A percentile compares a stretch with the other conserved stretches of the same genome.
These are phyloP conservation scores for Ramicandelaber brevisporus DNA, from an alignment of 192 early-diverging fungal genomes.

Conservation along the genomic window DNA sequence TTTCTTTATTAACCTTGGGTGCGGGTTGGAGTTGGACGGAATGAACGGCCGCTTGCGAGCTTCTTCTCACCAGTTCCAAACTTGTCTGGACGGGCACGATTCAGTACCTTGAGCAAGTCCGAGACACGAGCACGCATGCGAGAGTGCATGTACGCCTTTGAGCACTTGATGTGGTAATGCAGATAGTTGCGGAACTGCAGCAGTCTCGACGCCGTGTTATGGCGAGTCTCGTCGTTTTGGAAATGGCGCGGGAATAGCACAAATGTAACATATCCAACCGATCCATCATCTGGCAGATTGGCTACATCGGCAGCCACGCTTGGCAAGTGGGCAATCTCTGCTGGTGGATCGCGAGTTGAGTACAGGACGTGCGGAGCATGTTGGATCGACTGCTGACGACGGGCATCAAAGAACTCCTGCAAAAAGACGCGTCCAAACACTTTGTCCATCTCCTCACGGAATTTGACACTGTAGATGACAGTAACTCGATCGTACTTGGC, in stretches of 20 bases:
- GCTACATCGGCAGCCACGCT: slow-evolving; percentile 51
- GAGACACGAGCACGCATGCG: slow-evolving; percentile 87
- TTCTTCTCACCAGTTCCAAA: slow-evolving; percentile 46
- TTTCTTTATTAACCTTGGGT: no score
- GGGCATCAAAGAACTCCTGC: slow-evolving; percentile 99
- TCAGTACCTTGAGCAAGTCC: slow-evolving; percentile 93
- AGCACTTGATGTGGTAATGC: slow-evolving; percentile 98
- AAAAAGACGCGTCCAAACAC: slow-evolving; percentile 92
- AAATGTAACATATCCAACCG: slow-evolving; percentile 87
- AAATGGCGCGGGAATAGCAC: slow-evolving; percentile 92
- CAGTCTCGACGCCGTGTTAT: slow-evolving; percentile 83
- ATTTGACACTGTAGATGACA: slow-evolving; percentile 86
- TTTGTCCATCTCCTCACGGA: slow-evolving; percentile 92
- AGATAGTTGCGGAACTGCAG: slow-evolving; percentile 96
- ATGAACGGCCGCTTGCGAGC: slow-evolving; percentile 23
- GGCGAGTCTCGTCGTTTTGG: slow-evolving; percentile 32
- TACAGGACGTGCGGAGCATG: slow-evolving; percentile 95
- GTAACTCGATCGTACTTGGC: slow-evolving; percentile 83
- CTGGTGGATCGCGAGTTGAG: slow-evolving; percentile 70
- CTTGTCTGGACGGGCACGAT: slow-evolving; percentile 85
- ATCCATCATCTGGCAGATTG: slow-evolving; percentile 51
- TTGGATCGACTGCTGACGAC: slow-evolving; percentile 62
- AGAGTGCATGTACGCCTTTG: slow-evolving; percentile 98
- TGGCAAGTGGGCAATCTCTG: slow-evolving; percentile 67
- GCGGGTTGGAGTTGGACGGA: no score